A percentile compares a stretch with the other conserved stretches of the same genome.
phyloP scores from a whole-genome alignment of 352 stramenopile species.

The Pythium pectinolyticum region DNA sequence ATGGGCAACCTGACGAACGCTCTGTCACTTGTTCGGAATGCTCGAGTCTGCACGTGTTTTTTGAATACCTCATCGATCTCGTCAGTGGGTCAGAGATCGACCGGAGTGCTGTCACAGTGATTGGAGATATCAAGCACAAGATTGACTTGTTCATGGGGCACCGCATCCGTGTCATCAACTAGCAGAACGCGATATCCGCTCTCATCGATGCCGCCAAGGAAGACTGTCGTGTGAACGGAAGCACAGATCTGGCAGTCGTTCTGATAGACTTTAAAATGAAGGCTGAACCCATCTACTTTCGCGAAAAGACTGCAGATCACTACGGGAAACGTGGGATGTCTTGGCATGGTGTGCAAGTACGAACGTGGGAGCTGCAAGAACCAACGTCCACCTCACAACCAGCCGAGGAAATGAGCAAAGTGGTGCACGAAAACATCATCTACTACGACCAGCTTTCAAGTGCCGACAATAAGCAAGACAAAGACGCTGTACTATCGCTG shows the following conservation, averaged over 20 bases:
- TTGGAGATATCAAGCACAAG: conserved; percentile 4
- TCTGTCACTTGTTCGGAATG: background rate
- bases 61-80: background rate
- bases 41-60: background rate
- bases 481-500: conserved; percentile 20
- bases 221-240: background rate
- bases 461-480: conserved; percentile 20
- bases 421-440: background rate
- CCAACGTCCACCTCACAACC: no score
- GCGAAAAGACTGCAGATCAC: conserved; percentile 6
- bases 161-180: conserved; percentile 7
- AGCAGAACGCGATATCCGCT: background rate
- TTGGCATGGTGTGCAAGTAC: conserved; percentile 21
- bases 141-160: conserved; percentile 8
- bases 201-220: background rate
- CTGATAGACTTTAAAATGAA: conserved; percentile 34
- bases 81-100: background rate
- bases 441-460: conserved; percentile 23
- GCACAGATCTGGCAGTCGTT: conserved; percentile 11
- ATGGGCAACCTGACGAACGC: no score
- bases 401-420: background rate
- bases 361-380: conserved; percentile 8
- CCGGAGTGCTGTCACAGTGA: background rate
- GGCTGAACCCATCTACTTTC: conserved; percentile 20
- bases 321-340: conserved; percentile 21